Conservation (phyloP, 208 protist species). For the Endotrypanum monterogeii region DNA sequence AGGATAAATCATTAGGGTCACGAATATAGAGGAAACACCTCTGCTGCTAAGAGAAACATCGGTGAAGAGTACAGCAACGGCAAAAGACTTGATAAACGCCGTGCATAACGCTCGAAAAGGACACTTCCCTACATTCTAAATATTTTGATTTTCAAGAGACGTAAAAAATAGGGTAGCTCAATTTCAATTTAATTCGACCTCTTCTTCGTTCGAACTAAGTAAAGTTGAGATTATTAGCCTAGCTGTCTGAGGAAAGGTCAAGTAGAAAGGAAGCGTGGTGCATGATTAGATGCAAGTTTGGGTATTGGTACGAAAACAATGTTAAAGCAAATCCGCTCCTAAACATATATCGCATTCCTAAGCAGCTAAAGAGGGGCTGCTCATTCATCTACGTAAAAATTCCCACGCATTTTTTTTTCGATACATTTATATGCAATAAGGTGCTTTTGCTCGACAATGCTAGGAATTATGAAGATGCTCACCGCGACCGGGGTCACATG, state of each 20-base stretch:
- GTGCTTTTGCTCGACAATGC: neutral
- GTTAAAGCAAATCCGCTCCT: neutral
- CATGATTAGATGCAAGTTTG: neutral
- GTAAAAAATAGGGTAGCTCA: neutral
- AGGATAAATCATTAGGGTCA: no score
- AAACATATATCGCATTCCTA: neutral
- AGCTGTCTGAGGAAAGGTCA: neutral
- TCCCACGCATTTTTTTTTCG: neutral
- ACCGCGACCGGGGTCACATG: neutral
- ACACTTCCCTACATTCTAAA: neutral
- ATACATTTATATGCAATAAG: neutral
- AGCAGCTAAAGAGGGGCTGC: neutral
- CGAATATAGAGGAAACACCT: neutral
- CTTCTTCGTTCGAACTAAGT: neutral
- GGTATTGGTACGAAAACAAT: no score
- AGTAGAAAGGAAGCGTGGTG: neutral
- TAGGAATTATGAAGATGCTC: neutral
- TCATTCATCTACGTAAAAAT: neutral
- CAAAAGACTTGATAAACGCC: no score
- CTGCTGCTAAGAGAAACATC: neutral
- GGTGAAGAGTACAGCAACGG: neutral
- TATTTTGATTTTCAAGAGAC: neutral
- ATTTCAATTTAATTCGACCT: neutral
- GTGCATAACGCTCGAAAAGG: neutral
- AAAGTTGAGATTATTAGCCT: neutral